Conservation (phyloP, 2,329 filamentous ascomycete genomes). For the Cladobotryum protrusum region DNA sequence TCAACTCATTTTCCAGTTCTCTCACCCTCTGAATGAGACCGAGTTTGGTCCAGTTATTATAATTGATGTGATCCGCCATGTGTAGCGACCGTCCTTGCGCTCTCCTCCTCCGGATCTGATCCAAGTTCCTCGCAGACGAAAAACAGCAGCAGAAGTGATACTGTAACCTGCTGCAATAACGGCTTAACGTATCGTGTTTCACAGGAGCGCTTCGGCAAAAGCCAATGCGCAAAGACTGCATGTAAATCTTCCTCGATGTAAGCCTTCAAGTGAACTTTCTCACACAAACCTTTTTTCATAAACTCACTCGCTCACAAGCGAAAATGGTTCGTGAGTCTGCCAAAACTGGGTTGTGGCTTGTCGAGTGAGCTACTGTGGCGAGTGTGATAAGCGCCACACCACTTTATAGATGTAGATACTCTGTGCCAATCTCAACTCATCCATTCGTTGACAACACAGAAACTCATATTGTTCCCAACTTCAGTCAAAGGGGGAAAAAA, state of each 20-base stretch:
- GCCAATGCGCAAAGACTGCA: slow-evolving; percentile 21
- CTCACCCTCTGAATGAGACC: slow-evolving; percentile 63
- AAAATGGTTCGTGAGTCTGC: not conserved
- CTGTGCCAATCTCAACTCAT: not conserved
- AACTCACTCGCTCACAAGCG: not conserved
- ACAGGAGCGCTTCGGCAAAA: slow-evolving; percentile 22
- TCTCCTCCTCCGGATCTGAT: slow-evolving; percentile 1
- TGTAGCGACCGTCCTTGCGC: slow-evolving; percentile 8
- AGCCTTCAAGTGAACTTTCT: not conserved
- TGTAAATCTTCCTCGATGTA: slow-evolving; percentile 14
- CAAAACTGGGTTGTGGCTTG: not conserved
- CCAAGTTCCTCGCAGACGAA: slow-evolving; percentile 11
- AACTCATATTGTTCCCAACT: not conserved
- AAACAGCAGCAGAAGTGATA: slow-evolving; percentile 2
- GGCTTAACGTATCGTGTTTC: slow-evolving; percentile 13
- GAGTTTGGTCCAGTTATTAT: slow-evolving; percentile 62
- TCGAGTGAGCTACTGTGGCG: slow-evolving; percentile 1
- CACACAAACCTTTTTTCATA: too few relatives aligned
- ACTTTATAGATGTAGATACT: too few relatives aligned
- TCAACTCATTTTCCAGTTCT: slow-evolving; percentile 60
- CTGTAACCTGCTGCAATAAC: slow-evolving; percentile 1
- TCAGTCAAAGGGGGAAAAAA: not conserved
- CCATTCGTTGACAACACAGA: not conserved
- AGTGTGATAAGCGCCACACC: slow-evolving; percentile 8
- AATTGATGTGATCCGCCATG: slow-evolving; percentile 37